Evolutionary conservation across 208 protist species (phyloP).

Genomic region (Crithidia mellificae): DNA sequence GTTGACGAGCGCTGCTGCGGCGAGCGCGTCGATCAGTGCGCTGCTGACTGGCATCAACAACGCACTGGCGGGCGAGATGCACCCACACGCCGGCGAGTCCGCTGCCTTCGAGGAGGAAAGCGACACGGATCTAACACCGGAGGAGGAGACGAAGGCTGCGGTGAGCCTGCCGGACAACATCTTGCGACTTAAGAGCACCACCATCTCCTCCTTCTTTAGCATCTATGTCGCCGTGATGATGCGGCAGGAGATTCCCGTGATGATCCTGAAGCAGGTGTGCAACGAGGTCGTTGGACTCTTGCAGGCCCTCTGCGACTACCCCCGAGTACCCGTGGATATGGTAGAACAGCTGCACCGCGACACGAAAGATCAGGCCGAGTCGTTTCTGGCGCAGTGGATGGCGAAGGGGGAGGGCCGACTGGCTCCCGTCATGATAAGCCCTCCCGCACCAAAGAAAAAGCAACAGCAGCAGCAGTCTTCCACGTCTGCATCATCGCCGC

Average conservation of each 20-base stretch:
- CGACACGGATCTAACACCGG: neutral
- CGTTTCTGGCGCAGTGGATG: slow-evolving; percentile 10
- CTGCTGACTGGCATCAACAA: neutral
- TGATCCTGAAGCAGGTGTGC: neutral
- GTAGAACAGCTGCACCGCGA: slow-evolving; percentile 4
- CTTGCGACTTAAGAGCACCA: neutral
- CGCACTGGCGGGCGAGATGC: neutral
- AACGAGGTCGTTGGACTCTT: neutral
- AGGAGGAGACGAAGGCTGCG: slow-evolving; percentile 1
- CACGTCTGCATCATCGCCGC: too few relatives aligned
- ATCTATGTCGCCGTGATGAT: slow-evolving; percentile 11
- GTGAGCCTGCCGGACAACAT: slow-evolving; percentile 14
- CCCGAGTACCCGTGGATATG: slow-evolving; percentile 4
- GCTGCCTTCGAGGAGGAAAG: neutral
- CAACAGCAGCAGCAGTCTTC: too few relatives aligned
- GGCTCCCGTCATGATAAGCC: slow-evolving; percentile 2
- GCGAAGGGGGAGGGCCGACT: slow-evolving; percentile 6
- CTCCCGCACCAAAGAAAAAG: neutral
- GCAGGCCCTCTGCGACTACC: neutral
- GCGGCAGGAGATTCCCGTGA: neutral
- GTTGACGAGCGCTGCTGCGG: neutral
- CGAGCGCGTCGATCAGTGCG: neutral
- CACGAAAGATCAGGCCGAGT: neutral
- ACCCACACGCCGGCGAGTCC: neutral
- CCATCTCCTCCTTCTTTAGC: slow-evolving; percentile 11